Base-by-base conservation (phyloP, 805 yeast species). In the Lachancea nothofagi region DNA sequence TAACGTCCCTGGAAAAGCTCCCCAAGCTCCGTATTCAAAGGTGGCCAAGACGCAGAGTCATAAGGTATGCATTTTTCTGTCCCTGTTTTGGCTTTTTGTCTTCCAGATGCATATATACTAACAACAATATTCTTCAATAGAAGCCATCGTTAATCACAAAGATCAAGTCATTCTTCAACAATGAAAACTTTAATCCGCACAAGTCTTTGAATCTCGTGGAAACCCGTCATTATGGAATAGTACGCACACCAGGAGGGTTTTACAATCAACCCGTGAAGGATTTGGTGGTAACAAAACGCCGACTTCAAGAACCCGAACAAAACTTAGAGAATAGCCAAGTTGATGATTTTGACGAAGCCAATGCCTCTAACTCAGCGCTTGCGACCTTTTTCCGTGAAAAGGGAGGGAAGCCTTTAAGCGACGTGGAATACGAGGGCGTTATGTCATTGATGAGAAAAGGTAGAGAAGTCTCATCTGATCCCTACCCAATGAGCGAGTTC, bases 381-480 rank as follows among this genome's bases (percentile, higher is more conserved):
- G 80, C 87, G 9, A 75, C 71, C 21, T 85, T 86, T 55, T 85
- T 85, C 59, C 69, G 69, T n/a, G 66, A 64, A 31, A 85, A 83
- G 56, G 95, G 95, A n/a, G 74, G 78, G 41, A 63, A 62, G n/a
- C 87, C 90, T 4, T 66, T 86, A 45, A 69, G 79, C 10, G 86
- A 80, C 18, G 68, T 84, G 30, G 95, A 86, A 57, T 72, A 79
- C 51, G 90, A 82, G 59, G 94, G 94, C n/a, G 90, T 85, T 1
- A 56, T 80, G 45, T 74, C 88, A 5, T 60, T 84, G 13, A 66
- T 74, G 43, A 64, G 65, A 14, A 72, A 69, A 23, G 36, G 39
- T 22, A 41, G 39, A 25, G 29, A 33, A 4, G 36, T 15, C 9
- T 17, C 35, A 2, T 27, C 41, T 2, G 40, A 51, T 3, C 46